Evolutionary conservation across 1,284 basidiomycete species (phyloP), one percentile per base, ranked within the genome.

Genomic region (Ceratobasidium sp.): DNA sequence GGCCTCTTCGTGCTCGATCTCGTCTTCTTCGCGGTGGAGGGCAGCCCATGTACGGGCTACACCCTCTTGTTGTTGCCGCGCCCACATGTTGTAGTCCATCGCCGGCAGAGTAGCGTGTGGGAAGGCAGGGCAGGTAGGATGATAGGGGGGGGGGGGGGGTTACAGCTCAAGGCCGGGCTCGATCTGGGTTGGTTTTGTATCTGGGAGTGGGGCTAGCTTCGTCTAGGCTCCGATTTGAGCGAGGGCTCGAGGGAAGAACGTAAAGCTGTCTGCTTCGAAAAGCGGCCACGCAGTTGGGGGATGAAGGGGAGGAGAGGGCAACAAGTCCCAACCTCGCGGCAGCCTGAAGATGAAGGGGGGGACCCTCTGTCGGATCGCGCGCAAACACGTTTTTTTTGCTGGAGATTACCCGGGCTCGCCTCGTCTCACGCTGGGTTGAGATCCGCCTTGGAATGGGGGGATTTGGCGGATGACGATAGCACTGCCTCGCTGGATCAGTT

Each of bases 81-180:
- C 50, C 71, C 71, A 74, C 46, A 52, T 26, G 71, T 74, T 74
- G 71, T 64, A 74, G 59, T 74, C 71, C 71, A 74, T 74, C 7
- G 52, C 38, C 52, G 67, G 33, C 20, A 17, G 64, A 13, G 40
- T 28, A 20, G 44, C 9, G 64, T 7, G 46, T 3, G 42, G 64
- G 44, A 40, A 20, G 44, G 10, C 26, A 42, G 28, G 44, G 48
- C 33, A 33, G 65, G 9, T 67, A 26, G 38, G 46, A 38, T 40
- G 23, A 44, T 33, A 15, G 64, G 33, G 42, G 62, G 7, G 54
- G n/a, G n/a, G 23, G 23, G 46, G 46, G 28, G 65, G 42, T 20
- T 13, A 26, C 23, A 26, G 26, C 64, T 9, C 40, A n/a, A 67
- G 65, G 26, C 61, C 46, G 65, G 10, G 44, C 46, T 28, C 46